phyloP scores from a whole-genome alignment of 148 eudicot genomes.

The Camellia sinensis region DNA sequence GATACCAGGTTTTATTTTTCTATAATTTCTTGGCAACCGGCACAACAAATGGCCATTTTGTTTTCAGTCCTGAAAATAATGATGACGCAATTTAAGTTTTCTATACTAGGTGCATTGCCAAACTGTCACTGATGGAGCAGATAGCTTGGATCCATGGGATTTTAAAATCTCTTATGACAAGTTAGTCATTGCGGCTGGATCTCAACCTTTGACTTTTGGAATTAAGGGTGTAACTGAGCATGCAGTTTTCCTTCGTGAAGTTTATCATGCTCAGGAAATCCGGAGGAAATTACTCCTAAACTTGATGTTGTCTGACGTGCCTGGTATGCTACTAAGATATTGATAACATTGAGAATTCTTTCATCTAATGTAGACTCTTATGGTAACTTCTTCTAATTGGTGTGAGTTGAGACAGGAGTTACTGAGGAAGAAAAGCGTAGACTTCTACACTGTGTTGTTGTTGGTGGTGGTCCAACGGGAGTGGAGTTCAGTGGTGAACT shows the following conservation, averaged over 20 bases:
- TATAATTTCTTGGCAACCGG: not conserved
- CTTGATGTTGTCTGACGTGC: slow-evolving; percentile 92
- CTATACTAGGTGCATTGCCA: slow-evolving; percentile 65
- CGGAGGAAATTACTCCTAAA: slow-evolving; percentile 81
- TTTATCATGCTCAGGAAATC: slow-evolving; percentile 94
- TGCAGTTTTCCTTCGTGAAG: slow-evolving; percentile 91
- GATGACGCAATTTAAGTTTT: slow-evolving; percentile 1
- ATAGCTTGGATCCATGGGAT: slow-evolving; percentile 64
- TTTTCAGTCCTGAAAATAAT: not conserved
- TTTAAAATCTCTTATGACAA: slow-evolving; percentile 85
- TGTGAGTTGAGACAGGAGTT: slow-evolving; percentile 47
- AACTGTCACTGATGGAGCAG: slow-evolving; percentile 63
- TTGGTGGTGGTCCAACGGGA: slow-evolving; percentile 99
- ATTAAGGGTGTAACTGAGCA: slow-evolving; percentile 79
- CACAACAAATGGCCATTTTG: not conserved
- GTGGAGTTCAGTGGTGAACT: slow-evolving; percentile 98
- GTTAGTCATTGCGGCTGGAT: slow-evolving; percentile 85
- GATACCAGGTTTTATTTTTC: not conserved
- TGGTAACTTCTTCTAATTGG: slow-evolving; percentile 5
- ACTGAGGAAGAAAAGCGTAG: slow-evolving; percentile 76
- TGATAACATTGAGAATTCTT: not conserved
- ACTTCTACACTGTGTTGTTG: slow-evolving; percentile 89
- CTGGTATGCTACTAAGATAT: slow-evolving; percentile 48
- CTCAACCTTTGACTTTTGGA: slow-evolving; percentile 86
- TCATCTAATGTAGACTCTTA: not conserved